Conservation (phyloP, 1,284 basidiomycete species). For the Malassezia psittaci region DNA sequence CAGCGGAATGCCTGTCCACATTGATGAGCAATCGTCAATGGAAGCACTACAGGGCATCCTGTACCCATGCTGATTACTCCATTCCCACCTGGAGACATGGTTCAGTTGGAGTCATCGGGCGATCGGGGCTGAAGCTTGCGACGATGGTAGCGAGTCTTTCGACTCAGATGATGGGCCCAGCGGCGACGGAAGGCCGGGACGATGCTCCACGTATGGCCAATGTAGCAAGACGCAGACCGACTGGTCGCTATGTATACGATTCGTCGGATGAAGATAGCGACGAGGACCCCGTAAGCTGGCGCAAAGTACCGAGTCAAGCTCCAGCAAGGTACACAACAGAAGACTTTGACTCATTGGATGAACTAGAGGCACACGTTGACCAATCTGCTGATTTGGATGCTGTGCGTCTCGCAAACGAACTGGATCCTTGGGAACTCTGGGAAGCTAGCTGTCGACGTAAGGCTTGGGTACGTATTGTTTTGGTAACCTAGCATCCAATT, state of each 20-base stretch:
- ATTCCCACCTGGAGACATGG: constrained; percentile 3
- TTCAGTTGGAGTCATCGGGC: background rate
- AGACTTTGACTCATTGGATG: no score
- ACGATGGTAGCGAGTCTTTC: background rate
- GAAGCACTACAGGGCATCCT: constrained; percentile 26
- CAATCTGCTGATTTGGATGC: background rate
- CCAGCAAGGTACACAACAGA: no score
- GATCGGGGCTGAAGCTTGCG: background rate
- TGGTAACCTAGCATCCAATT: background rate
- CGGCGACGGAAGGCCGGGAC: background rate
- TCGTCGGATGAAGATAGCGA: constrained; percentile 12
- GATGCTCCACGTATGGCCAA: background rate
- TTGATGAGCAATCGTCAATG: constrained; percentile 40
- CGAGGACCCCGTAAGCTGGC: background rate
- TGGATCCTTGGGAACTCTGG: constrained; percentile 18
- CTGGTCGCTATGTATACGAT: constrained; percentile 16
- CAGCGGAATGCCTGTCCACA: constrained; percentile 47
- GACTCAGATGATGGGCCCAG: background rate
- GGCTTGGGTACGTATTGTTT: constrained; percentile 8
- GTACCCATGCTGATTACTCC: constrained; percentile 2
- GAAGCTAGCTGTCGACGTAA: constrained; percentile 6
- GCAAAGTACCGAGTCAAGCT: background rate
- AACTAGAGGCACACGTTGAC: no score
- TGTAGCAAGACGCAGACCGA: constrained; percentile 3
- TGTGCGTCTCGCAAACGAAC: constrained; percentile 12